These are phyloP conservation scores for Acmispon strigosus DNA, from an alignment of 306 rosid genomes.

Conservation along the genomic window DNA sequence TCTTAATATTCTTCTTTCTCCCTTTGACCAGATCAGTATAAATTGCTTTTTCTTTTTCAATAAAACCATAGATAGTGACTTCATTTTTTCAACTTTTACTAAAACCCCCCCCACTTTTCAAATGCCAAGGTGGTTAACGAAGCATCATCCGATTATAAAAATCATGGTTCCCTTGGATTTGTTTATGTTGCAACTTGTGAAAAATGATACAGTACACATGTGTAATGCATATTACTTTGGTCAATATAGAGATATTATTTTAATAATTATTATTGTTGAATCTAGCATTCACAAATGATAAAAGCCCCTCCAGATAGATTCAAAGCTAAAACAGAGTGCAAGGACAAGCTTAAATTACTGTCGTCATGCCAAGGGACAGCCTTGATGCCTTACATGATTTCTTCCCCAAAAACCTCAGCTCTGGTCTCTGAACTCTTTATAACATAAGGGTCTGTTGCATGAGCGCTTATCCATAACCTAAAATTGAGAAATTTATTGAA, in stretches of 20 bases:
- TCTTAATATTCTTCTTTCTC: not conserved
- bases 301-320: conserved; percentile 23
- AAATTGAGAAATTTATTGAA: no score
- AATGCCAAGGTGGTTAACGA: conserved; percentile 1
- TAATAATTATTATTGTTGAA: conserved; percentile 20
- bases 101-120: not conserved
- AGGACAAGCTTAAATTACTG: conserved; percentile 37
- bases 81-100: not conserved
- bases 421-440: not conserved
- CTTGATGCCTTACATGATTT: conserved; percentile 24
- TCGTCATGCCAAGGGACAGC: conserved; percentile 40
- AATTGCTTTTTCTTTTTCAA: not conserved
- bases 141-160: not conserved
- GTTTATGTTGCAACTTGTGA: not conserved
- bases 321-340: conserved; percentile 22
- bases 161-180: not conserved
- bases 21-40: conserved; percentile 17
- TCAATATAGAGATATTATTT: conserved; percentile 22
- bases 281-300: conserved; percentile 22
- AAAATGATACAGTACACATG: not conserved
- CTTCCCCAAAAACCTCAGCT: conserved; percentile 2
- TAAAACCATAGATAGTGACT: conserved; percentile 8
- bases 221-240: not conserved
- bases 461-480: no score
- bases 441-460: no score